These are phyloP conservation scores for Backusella sp. DNA, from an alignment of 192 early-diverging fungal genomes.

Conservation along the genomic window DNA sequence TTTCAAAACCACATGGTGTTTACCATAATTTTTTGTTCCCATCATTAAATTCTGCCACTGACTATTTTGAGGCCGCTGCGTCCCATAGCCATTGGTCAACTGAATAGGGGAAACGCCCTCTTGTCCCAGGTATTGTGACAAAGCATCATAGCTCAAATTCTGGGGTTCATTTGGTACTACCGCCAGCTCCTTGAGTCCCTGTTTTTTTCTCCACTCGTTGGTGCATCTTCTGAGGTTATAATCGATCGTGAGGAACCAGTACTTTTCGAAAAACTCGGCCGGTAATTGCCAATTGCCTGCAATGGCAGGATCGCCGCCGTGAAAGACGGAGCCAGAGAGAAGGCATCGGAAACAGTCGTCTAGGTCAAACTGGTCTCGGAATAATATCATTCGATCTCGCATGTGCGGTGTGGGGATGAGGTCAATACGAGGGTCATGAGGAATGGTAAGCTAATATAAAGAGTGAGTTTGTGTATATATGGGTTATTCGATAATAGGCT, in stretches of 20 bases:
- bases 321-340: slow-evolving; percentile 22
- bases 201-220: slow-evolving; percentile 1
- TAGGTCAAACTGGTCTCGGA: slow-evolving; percentile 37
- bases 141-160: not conserved
- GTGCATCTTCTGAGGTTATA: slow-evolving; percentile 17
- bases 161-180: not conserved
- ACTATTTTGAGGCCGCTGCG: not conserved
- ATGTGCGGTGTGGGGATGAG: slow-evolving; percentile 33
- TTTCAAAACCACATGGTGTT: not conserved
- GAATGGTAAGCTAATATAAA: slow-evolving; percentile 26
- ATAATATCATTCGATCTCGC: slow-evolving; percentile 45
- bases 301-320: slow-evolving; percentile 34
- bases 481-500: no score
- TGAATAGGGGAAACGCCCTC: not conserved
- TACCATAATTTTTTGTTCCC: slow-evolving; percentile 7
- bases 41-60: slow-evolving; percentile 7
- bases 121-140: not conserved
- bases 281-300: slow-evolving; percentile 36
- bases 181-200: not conserved
- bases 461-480: no score
- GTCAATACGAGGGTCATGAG: slow-evolving; percentile 42
- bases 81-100: not conserved
- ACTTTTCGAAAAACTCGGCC: slow-evolving; percentile 31
- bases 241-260: slow-evolving; percentile 32
- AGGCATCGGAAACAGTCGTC: slow-evolving; percentile 36